Evolutionary conservation across 805 yeast species (phyloP), one percentile per base, ranked within the genome.

Genomic region (Komagataella populi): DNA sequence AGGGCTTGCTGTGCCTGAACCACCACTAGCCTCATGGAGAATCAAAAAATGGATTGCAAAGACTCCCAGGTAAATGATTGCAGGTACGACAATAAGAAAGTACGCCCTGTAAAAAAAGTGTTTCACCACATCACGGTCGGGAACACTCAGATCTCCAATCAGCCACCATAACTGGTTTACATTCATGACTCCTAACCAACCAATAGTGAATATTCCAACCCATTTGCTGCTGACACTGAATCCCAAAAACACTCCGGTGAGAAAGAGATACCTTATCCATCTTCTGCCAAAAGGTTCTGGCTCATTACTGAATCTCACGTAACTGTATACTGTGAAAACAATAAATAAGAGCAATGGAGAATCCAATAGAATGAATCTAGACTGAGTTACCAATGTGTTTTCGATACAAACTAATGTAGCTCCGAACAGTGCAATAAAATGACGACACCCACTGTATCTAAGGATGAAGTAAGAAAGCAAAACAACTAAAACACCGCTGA

Each of bases 121-220:
- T 51, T 64, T 67, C 16, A 67, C 55, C 55, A 80, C 47, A 45
- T 45, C 47, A 14, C 47, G 47, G 14, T 45, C 47, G 22, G 76
- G 46, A 3, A 83, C 69, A 3, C 68, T 64, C 36, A 84, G 62
- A 63, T 91, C 96, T 12, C 93, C 95, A 44, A 84, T 61, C 10
- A 78, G 59, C 54, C 64, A 63, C 96, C 96, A 89, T 47, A 83
- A 63, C 54, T 80, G 79, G 53, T 70, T 68, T 1, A 73, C 50
- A 2, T 76, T 66, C 48, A 80, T 59, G 0, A 68, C 4, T 2
- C 80, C 74, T 10, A 85, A 66, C 95, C 95, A 88, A 0, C 65
- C 65, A 52, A 80, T 65, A 0, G 91, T 83, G 59, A 79, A 77
- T 20, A 81, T 50, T 0, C 96, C 97, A 4, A 84, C 74, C 74